Conservation (phyloP, 2,329 filamentous ascomycete species). For the Penicillium sp. region DNA sequence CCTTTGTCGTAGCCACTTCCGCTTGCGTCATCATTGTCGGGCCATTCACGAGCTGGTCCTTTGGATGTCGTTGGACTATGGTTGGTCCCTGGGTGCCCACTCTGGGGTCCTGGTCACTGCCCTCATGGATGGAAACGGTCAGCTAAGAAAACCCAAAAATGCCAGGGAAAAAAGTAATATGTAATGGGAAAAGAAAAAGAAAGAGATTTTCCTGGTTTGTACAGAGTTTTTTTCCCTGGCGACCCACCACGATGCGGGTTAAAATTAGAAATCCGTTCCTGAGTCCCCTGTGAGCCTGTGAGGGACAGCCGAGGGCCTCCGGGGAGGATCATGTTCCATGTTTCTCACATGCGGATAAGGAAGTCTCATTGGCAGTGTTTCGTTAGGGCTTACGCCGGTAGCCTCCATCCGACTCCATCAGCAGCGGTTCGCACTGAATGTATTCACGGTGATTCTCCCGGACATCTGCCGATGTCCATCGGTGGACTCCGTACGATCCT, state of each 20-base stretch:
- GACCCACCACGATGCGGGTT: not conserved
- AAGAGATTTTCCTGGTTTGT: not conserved
- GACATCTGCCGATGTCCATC: not conserved
- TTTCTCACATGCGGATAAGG: slow-evolving; percentile 2
- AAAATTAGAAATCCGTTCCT: not conserved
- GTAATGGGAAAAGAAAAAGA: not conserved
- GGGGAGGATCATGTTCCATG: not conserved
- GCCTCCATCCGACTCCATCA: not conserved
- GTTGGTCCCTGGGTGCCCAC: not conserved
- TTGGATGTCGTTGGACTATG: not conserved
- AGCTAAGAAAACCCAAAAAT: not conserved
- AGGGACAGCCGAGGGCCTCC: not conserved
- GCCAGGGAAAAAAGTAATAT: not conserved
- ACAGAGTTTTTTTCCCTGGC: not conserved
- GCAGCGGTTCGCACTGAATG: not conserved
- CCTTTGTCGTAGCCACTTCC: slow-evolving; percentile 1
- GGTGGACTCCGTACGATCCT: too few species aligned
- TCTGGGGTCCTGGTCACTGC: not conserved
- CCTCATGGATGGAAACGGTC: not conserved
- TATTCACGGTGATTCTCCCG: not conserved
- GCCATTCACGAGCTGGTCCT: not conserved
- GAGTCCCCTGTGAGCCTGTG: not conserved
- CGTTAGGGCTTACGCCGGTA: not conserved
- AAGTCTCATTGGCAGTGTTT: slow-evolving; percentile 1
- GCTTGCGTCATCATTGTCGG: slow-evolving; percentile 14